phyloP scores from a whole-genome alignment of 108 stramenopile genomes.

The Cyclotella choctawhatcheeana region DNA sequence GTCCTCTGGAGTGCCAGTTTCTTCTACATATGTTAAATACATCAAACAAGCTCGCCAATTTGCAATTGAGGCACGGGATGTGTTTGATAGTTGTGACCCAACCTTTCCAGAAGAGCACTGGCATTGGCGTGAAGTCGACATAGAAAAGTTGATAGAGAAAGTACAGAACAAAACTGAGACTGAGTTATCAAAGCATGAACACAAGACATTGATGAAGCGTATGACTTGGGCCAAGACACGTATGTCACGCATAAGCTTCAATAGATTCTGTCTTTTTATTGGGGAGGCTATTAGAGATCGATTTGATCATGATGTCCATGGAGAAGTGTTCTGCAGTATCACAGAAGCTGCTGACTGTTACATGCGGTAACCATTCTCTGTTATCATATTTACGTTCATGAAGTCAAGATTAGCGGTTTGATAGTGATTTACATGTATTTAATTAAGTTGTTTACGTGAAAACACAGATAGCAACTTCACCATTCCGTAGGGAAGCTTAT shows the following conservation, averaged over 20 bases:
- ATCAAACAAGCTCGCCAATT: slow-evolving; percentile 31
- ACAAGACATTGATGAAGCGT: slow-evolving; percentile 19
- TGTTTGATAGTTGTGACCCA: slow-evolving; percentile 45
- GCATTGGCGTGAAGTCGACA: slow-evolving; percentile 47
- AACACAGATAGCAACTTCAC: no score
- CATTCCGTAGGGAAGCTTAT: no score
- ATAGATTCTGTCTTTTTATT: slow-evolving; percentile 53
- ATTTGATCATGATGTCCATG: not conserved
- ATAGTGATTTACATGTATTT: no score
- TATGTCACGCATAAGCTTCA: slow-evolving; percentile 31
- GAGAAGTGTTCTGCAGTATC: not conserved
- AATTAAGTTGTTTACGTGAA: no score
- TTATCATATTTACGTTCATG: not conserved
- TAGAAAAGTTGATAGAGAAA: slow-evolving; percentile 14
- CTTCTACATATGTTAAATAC: slow-evolving; percentile 11
- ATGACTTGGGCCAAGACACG: slow-evolving; percentile 24
- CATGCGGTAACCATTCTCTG: not conserved
- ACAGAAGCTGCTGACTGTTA: not conserved
- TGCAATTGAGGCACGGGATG: slow-evolving; percentile 36
- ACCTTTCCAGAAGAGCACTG: slow-evolving; percentile 32
- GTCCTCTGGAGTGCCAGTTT: slow-evolving; percentile 14
- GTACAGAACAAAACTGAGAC: not conserved
- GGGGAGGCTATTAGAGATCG: slow-evolving; percentile 40
- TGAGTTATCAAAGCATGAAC: slow-evolving; percentile 17
- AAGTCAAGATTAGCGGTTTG: not conserved